Evolutionary conservation across 1,284 basidiomycete genomes (phyloP), one percentile per base, ranked within the genome.

Genomic region (Apiotrichum gracile): DNA sequence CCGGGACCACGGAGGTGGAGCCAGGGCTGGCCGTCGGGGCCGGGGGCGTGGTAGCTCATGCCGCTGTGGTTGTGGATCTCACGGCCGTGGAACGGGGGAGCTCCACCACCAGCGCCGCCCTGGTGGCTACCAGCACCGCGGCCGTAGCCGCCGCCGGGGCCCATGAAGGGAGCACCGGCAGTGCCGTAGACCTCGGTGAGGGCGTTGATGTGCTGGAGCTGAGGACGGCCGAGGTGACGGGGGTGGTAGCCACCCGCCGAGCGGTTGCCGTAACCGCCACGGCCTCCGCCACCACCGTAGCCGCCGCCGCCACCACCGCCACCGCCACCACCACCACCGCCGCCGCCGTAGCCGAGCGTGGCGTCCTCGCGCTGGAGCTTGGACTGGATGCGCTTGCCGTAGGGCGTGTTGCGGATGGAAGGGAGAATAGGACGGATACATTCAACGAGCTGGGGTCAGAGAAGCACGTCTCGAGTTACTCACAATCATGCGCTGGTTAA

Each of bases 371-470:
- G 87, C 75, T 94, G 91, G 52, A 97, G 80, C 78, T 96, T 96
- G 79, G 91, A 92, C 77, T 96, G 92, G 66, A 97, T 97, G 49
- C 93, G 86, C 79, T 97, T 97, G 66, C 92, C 92, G 67, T 97
- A 97, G 4, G 92, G 92, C 5, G 92, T 97, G 77, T 96, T 97
- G 66, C 92, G 87, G 69, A 97, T 96, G 60, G 96, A 81, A 3
- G 91, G 92, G 27, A 97, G 81, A 57, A 96, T 91, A n/a, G 93
- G 93, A 50, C 92, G 87, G 70, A 97, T 97, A 64, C 89, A 90
- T 70, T 96, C 91, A 33, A 97, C 89, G 39, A 97, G 84, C 63
- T 79, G 65, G 14, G 33, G 45, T 60, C 40, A 61, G 47, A 85
- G 73, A 12, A 81, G 16, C 29, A 4, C 19, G 13, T 1, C 4